Conservation (phyloP, 2,329 filamentous ascomycete species). For the Aschersonia sp. region DNA sequence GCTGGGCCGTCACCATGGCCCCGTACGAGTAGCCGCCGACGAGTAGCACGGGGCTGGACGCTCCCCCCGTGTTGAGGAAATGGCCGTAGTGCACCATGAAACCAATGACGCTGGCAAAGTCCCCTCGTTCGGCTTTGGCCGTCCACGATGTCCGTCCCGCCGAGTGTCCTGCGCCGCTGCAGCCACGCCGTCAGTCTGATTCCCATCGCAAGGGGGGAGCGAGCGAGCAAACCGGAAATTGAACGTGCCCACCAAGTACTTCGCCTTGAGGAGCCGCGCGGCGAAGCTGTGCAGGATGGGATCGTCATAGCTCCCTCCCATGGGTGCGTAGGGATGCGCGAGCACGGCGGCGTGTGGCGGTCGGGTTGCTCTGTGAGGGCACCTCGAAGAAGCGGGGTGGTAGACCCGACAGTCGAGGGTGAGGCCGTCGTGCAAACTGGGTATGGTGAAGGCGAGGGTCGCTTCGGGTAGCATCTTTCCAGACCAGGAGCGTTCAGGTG, state of each 20-base stretch:
- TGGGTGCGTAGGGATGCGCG: conserved; percentile 79
- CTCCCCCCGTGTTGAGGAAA: conserved; percentile 27
- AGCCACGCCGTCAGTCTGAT: background rate
- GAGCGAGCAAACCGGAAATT: conserved; percentile 56
- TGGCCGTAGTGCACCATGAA: conserved; percentile 66
- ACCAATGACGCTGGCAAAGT: conserved; percentile 72
- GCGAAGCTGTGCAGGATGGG: conserved; percentile 56
- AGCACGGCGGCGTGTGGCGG: conserved; percentile 45
- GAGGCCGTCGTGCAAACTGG: conserved; percentile 68
- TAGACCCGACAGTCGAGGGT: conserved; percentile 73
- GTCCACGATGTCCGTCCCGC: conserved; percentile 79
- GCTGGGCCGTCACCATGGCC: conserved; percentile 60
- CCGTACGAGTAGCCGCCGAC: conserved; percentile 86
- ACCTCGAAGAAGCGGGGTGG: conserved; percentile 40
- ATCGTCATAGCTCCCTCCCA: conserved; percentile 80
- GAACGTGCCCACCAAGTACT: conserved; percentile 73
- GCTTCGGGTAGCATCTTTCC: conserved; percentile 38
- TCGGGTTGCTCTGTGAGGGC: conserved; percentile 14
- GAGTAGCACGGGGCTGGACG: conserved; percentile 28
- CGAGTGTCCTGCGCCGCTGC: conserved; percentile 62
- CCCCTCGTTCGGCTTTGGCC: conserved; percentile 61
- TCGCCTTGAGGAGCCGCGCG: conserved; percentile 48
- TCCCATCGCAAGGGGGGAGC: background rate
- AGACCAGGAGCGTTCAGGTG: background rate
- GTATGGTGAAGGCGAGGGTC: conserved; percentile 58